Percentiles rank a stretch among this genome's conserved stretches.
Conservation (phyloP, 2,329 filamentous ascomycete genomes). For the Diaporthe caulivora region DNA sequence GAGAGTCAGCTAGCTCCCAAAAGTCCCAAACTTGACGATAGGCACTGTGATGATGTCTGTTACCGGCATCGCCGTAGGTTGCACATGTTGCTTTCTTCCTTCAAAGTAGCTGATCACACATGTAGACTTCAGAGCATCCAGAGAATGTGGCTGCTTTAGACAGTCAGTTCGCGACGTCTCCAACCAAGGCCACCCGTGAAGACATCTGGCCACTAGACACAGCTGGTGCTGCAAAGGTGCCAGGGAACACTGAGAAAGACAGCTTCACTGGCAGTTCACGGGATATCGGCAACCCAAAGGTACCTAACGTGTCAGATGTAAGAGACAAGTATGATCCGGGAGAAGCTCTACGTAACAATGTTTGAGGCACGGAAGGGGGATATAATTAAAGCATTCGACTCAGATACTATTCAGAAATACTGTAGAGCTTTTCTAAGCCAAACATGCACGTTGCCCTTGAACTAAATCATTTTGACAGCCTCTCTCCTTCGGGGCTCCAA, state of each 20-base stretch:
- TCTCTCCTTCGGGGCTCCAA: not conserved
- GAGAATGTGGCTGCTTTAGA: not conserved
- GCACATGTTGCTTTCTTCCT: too few relatives aligned
- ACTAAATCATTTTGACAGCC: not conserved
- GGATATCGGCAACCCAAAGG: not conserved
- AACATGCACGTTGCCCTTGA: not conserved
- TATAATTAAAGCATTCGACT: not conserved
- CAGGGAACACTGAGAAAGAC: not conserved
- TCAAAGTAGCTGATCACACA: not conserved
- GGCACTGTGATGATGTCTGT: not conserved
- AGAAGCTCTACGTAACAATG: not conserved
- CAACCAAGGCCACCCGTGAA: not conserved
- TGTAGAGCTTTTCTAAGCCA: not conserved
- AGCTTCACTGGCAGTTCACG: fast-evolving
- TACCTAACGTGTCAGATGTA: not conserved
- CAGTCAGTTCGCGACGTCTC: not conserved
- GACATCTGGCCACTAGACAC: not conserved
- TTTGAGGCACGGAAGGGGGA: not conserved
- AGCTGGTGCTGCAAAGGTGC: too few relatives aligned
- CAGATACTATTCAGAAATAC: not conserved
- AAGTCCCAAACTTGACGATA: too few relatives aligned
- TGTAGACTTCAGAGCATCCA: slow-evolving; percentile 1
- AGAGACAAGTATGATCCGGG: not conserved
- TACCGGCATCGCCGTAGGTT: not conserved
- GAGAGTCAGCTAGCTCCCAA: not conserved